These are phyloP conservation scores for Scedosporium aurantiacum DNA, from an alignment of 2,329 filamentous ascomycete species.

Conservation along the genomic window DNA sequence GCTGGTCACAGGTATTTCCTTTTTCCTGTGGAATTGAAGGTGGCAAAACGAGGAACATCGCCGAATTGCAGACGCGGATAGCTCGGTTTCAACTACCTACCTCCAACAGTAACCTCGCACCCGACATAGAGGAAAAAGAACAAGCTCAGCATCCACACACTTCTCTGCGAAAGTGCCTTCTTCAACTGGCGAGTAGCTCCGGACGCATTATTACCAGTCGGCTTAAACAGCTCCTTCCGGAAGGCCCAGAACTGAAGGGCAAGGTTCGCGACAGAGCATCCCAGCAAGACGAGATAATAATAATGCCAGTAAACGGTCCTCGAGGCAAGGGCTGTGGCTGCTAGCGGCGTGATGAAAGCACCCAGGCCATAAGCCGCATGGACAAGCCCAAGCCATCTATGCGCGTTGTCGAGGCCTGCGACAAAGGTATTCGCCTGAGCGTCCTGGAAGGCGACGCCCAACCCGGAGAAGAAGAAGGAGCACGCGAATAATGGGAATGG, in stretches of 20 bases:
- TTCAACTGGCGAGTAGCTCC: slow-evolving; percentile 14
- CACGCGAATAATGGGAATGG: slow-evolving; percentile 59
- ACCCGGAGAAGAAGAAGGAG: slow-evolving; percentile 58
- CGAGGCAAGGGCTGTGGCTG: slow-evolving; percentile 61
- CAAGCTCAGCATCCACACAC: slow-evolving; percentile 26
- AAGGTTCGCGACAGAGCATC: slow-evolving; percentile 45
- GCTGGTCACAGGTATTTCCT: slow-evolving; percentile 18
- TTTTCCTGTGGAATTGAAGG: not conserved
- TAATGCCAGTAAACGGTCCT: slow-evolving; percentile 51
- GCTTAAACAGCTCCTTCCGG: slow-evolving; percentile 39
- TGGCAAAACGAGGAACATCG: slow-evolving; percentile 56
- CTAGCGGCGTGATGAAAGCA: slow-evolving; percentile 56
- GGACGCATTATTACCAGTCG: slow-evolving; percentile 1
- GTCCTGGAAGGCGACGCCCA: slow-evolving; percentile 44
- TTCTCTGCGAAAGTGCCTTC: not conserved
- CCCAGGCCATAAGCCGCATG: slow-evolving; percentile 61
- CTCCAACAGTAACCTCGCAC: slow-evolving; percentile 56
- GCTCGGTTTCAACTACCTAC: slow-evolving; percentile 35
- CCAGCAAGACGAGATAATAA: slow-evolving; percentile 61
- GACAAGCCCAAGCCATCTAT: slow-evolving; percentile 46
- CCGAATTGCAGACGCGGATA: slow-evolving; percentile 71
- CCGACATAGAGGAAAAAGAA: slow-evolving; percentile 37
- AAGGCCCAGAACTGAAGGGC: slow-evolving; percentile 56
- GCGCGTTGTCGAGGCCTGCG: slow-evolving; percentile 40
- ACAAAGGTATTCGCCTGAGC: slow-evolving; percentile 50